Evolutionary conservation across 257 asterid genomes (phyloP).

Genomic region (Solanum acaule): DNA sequence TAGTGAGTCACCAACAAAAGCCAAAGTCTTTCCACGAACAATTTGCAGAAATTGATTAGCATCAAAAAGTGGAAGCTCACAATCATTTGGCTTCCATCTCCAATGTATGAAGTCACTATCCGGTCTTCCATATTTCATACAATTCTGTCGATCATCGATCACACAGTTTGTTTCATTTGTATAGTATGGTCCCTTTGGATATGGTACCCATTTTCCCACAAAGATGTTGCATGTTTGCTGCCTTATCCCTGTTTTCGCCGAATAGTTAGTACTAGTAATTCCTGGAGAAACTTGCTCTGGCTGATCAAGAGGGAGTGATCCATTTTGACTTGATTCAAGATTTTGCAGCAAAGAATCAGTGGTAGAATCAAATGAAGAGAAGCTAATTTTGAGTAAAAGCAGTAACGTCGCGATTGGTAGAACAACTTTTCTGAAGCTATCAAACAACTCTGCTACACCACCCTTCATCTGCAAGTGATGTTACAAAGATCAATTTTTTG

Average conservation of each 20-base stretch:
- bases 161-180: constrained; percentile 5
- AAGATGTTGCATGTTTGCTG: constrained; percentile 3
- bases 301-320: not conserved
- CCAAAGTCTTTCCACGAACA: constrained; percentile 14
- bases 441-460: not conserved
- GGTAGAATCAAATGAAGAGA: not conserved
- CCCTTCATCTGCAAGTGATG: constrained; percentile 5
- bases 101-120: constrained; percentile 13
- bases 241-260: not conserved
- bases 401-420: constrained; percentile 4
- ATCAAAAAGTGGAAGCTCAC: constrained; percentile 13
- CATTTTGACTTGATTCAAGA: not conserved
- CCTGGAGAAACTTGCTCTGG: not conserved
- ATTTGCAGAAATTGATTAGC: constrained; percentile 8
- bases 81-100: constrained; percentile 20
- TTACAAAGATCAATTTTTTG: not conserved
- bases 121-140: constrained; percentile 15
- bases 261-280: not conserved
- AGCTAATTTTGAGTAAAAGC: not conserved
- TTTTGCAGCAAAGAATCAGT: not conserved
- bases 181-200: constrained; percentile 8
- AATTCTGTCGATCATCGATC: constrained; percentile 18
- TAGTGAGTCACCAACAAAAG: constrained; percentile 17
- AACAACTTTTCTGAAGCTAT: not conserved
- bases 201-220: constrained; percentile 6